Conservation (phyloP, 75 land plant species). For the Picea sitchensis region DNA sequence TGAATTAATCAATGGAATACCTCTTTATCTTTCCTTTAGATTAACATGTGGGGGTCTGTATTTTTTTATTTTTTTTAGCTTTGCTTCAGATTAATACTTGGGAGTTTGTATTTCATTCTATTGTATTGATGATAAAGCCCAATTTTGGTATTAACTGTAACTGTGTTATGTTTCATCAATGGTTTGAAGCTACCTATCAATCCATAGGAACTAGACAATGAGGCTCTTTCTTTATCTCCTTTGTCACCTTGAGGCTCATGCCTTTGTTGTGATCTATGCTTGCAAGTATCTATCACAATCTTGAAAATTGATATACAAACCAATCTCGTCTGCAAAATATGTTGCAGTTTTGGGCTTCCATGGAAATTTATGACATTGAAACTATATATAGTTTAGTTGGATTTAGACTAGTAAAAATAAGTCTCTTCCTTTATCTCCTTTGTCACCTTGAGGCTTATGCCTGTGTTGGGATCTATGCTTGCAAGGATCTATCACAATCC, state of each 20-base stretch:
- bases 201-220: constrained; percentile 80
- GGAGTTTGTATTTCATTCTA: not conserved
- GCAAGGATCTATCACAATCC: too few relatives aligned
- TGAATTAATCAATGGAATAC: not conserved
- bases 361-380: constrained; percentile 86
- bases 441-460: too few relatives aligned
- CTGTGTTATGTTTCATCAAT: constrained; percentile 11
- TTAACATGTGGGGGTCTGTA: too few relatives aligned
- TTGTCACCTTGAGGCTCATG: not conserved
- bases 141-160: not conserved
- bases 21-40: too few relatives aligned
- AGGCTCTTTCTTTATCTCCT: constrained; percentile 66
- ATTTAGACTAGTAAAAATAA: constrained; percentile 46
- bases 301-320: constrained; percentile 70
- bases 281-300: constrained; percentile 83
- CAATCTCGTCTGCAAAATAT: constrained; percentile 85
- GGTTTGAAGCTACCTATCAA: constrained; percentile 67
- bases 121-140: too few relatives aligned
- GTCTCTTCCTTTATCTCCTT: too few relatives aligned
- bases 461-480: too few relatives aligned
- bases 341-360: constrained; percentile 90
- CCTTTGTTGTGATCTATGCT: constrained; percentile 90
- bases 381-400: constrained; percentile 58
- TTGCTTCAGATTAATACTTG: not conserved
- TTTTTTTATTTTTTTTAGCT: too few relatives aligned